phyloP scores from a whole-genome alignment of 106 monocot species.

The Apostasia ramifera region DNA sequence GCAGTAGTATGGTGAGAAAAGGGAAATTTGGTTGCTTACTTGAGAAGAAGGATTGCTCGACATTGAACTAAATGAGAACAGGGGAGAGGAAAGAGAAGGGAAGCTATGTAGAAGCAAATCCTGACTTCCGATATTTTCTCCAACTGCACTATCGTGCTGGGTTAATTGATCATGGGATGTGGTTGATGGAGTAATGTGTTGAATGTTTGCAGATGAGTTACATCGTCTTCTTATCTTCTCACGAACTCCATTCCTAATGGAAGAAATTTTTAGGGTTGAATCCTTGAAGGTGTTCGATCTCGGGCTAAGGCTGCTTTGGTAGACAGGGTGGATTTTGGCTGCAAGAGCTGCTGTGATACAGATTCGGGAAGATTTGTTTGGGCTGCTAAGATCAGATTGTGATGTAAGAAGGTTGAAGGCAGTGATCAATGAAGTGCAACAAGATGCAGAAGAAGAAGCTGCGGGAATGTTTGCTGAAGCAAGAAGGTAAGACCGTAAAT shows the following conservation, averaged over 20 bases:
- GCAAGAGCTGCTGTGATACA: constrained; percentile 12
- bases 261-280: constrained; percentile 9
- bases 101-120: constrained; percentile 7
- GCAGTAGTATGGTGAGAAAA: constrained; percentile 80
- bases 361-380: constrained; percentile 18
- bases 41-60: constrained; percentile 15
- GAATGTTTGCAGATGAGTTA: constrained; percentile 10
- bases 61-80: constrained; percentile 22
- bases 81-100: constrained; percentile 11
- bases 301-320: constrained; percentile 39
- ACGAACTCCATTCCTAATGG: constrained; percentile 16
- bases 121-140: constrained; percentile 10
- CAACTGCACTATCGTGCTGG: background rate
- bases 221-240: constrained; percentile 30
- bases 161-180: background rate
- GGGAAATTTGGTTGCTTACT: constrained; percentile 8
- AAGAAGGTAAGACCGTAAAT: constrained; percentile 61
- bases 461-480: constrained; percentile 17
- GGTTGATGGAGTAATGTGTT: background rate
- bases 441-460: constrained; percentile 13
- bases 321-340: constrained; percentile 22
- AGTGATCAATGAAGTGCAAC: background rate
- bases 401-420: constrained; percentile 5
- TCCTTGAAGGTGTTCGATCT: constrained; percentile 56
- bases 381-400: constrained; percentile 6